Conservation (phyloP, 768 basidiomycete species). For the Butyriboletus loyo region DNA sequence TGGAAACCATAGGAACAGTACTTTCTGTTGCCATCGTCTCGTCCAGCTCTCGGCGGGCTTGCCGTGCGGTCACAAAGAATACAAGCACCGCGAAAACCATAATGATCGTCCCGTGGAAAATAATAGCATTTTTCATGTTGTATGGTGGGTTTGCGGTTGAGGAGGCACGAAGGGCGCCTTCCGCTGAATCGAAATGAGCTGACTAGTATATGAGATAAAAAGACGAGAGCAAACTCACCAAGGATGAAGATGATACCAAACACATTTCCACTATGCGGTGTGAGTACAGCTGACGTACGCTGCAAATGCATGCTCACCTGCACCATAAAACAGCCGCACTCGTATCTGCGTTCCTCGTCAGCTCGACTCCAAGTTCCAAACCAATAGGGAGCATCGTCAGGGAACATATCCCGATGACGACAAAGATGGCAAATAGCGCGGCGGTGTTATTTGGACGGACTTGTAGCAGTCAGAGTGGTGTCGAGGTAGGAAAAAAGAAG, state of each 20-base stretch:
- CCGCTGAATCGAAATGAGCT: slow-evolving; percentile 36
- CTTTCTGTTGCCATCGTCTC: slow-evolving; percentile 41
- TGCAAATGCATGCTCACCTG: slow-evolving; percentile 42
- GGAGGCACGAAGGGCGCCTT: slow-evolving; percentile 66
- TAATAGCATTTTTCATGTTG: slow-evolving; percentile 67
- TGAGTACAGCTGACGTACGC: not conserved
- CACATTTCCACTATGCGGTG: slow-evolving; percentile 54
- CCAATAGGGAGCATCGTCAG: slow-evolving; percentile 72
- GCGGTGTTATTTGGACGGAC: slow-evolving; percentile 60
- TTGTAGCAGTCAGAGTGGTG: slow-evolving; percentile 24
- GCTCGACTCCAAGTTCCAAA: slow-evolving; percentile 75
- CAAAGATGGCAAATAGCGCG: slow-evolving; percentile 64
- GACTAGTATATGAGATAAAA: not conserved
- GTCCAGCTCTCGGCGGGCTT: slow-evolving; percentile 61
- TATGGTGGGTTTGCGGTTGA: slow-evolving; percentile 61
- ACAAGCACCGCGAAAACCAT: slow-evolving; percentile 38
- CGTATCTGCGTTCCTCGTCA: slow-evolving; percentile 76
- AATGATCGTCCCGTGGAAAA: slow-evolving; percentile 60
- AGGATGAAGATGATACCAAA: slow-evolving; percentile 61
- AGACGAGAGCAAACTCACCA: slow-evolving; percentile 38
- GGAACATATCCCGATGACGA: slow-evolving; percentile 62
- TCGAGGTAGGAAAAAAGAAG: not conserved
- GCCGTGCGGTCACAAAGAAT: slow-evolving; percentile 56
- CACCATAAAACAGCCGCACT: slow-evolving; percentile 79
- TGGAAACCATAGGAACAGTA: not conserved